phyloP scores from a whole-genome alignment of 345 rosid species.

The Kandelia obovata region DNA sequence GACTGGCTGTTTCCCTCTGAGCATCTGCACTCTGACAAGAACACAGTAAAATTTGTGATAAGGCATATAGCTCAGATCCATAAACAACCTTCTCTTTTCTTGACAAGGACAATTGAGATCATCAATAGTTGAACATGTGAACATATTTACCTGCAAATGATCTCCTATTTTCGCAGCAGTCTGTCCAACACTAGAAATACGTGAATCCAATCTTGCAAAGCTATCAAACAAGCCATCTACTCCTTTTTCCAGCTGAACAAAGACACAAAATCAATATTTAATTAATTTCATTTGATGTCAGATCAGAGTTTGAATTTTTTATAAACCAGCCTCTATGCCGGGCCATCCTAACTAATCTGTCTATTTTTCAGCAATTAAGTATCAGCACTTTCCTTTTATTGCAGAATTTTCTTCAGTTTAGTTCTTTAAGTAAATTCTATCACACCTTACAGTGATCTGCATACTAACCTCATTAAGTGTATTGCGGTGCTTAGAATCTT shows the following conservation, averaged over 20 bases:
- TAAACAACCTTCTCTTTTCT: background rate
- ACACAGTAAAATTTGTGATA: constrained; percentile 12
- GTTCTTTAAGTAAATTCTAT: background rate
- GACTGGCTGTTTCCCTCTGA: constrained; percentile 98
- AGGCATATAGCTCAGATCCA: background rate
- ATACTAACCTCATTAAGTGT: constrained; percentile 82
- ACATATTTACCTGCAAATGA: constrained; percentile 76
- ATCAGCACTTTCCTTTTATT: background rate
- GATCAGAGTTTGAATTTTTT: background rate
- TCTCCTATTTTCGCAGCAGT: constrained; percentile 99
- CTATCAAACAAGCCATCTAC: constrained; percentile 89
- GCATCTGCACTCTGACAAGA: constrained; percentile 92
- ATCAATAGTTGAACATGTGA: constrained; percentile 1
- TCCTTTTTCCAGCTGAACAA: constrained; percentile 78
- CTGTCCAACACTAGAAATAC: constrained; percentile 98
- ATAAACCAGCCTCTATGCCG: too few relatives aligned
- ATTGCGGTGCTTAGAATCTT: constrained; percentile 92
- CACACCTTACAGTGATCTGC: background rate
- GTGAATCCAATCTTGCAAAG: constrained; percentile 87
- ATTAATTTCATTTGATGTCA: background rate
- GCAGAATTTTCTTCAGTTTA: background rate
- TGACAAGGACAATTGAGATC: background rate
- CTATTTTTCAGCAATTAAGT: background rate
- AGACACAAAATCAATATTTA: background rate
- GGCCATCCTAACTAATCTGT: too few relatives aligned